Conservation (phyloP, 2,329 filamentous ascomycete species). For the Aspergillus sp. region DNA sequence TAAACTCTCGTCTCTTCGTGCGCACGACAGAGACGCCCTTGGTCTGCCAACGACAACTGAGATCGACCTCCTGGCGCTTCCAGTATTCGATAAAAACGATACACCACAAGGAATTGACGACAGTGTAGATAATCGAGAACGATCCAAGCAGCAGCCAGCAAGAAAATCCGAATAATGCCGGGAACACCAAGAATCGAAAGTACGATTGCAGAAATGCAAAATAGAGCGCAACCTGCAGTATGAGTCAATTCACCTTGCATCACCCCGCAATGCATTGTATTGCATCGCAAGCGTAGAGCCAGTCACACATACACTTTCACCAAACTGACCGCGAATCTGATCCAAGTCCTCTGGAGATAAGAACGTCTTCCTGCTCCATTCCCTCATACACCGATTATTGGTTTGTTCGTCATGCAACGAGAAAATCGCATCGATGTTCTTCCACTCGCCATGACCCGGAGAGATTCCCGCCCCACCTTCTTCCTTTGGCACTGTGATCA, state of each 20-base stretch:
- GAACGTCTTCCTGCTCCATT: slow-evolving; percentile 55
- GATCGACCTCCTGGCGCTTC: slow-evolving; percentile 86
- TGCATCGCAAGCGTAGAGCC: too few relatives aligned
- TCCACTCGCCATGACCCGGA: slow-evolving; percentile 63
- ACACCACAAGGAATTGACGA: slow-evolving; percentile 76
- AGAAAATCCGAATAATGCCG: slow-evolving; percentile 69
- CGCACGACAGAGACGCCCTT: slow-evolving; percentile 79
- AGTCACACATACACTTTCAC: slow-evolving; percentile 46
- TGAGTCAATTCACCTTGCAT: too few relatives aligned
- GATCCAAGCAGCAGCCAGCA: slow-evolving; percentile 77
- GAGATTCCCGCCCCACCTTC: slow-evolving; percentile 76
- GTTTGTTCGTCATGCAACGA: slow-evolving; percentile 71
- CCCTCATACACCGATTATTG: slow-evolving; percentile 70
- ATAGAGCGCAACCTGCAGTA: slow-evolving; percentile 72
- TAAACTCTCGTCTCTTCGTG: slow-evolving; percentile 68
- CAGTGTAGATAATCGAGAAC: slow-evolving; percentile 75
- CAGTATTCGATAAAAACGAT: slow-evolving; percentile 91
- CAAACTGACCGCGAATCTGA: slow-evolving; percentile 69
- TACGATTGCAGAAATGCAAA: slow-evolving; percentile 95
- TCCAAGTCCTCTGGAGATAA: slow-evolving; percentile 59
- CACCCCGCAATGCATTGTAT: too few relatives aligned
- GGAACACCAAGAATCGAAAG: slow-evolving; percentile 76
- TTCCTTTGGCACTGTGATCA: slow-evolving; percentile 66
- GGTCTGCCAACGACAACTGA: slow-evolving; percentile 86
- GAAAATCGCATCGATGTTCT: slow-evolving; percentile 67